A percentile compares a stretch with the other conserved stretches of the same genome.
Evolutionary conservation across 805 yeast genomes (phyloP).

Genomic region (Candida sphagnicola): DNA sequence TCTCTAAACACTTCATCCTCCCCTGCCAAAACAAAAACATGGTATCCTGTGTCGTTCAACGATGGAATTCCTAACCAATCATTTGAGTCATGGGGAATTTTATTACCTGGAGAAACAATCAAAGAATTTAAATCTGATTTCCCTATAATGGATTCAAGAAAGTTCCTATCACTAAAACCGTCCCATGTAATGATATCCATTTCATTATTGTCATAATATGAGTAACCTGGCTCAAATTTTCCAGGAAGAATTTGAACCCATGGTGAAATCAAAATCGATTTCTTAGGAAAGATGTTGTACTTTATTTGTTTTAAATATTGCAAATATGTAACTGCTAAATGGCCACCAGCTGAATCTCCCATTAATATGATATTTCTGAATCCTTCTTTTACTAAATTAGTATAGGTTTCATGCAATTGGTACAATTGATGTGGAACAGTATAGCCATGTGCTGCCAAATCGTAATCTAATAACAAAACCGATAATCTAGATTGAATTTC

Average conservation of each 20-base stretch:
- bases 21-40: constrained; percentile 31
- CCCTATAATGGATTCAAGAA: constrained; percentile 12
- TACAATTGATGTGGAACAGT: constrained; percentile 29
- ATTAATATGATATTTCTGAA: constrained; percentile 26
- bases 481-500: constrained; percentile 14
- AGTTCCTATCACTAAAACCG: too few relatives aligned
- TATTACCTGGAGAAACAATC: constrained; percentile 21
- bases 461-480: constrained; percentile 28
- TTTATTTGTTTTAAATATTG: constrained; percentile 19
- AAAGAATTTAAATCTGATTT: constrained; percentile 9
- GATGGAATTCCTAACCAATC: constrained; percentile 34
- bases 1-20: constrained; percentile 42
- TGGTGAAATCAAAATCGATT: constrained; percentile 29
- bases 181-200: constrained; percentile 16
- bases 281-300: constrained; percentile 17
- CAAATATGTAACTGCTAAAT: constrained; percentile 27
- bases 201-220: constrained; percentile 26
- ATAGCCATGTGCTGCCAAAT: constrained; percentile 25
- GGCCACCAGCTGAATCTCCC: constrained; percentile 45
- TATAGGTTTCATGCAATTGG: constrained; percentile 27
- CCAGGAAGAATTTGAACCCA: constrained; percentile 33
- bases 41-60: constrained; percentile 19
- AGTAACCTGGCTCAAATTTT: constrained; percentile 25
- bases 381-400: constrained; percentile 16
- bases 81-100: constrained; percentile 13